These are phyloP conservation scores for Fragilariopsis cylindrus DNA, from an alignment of 108 stramenopile species.

Conservation along the genomic window DNA sequence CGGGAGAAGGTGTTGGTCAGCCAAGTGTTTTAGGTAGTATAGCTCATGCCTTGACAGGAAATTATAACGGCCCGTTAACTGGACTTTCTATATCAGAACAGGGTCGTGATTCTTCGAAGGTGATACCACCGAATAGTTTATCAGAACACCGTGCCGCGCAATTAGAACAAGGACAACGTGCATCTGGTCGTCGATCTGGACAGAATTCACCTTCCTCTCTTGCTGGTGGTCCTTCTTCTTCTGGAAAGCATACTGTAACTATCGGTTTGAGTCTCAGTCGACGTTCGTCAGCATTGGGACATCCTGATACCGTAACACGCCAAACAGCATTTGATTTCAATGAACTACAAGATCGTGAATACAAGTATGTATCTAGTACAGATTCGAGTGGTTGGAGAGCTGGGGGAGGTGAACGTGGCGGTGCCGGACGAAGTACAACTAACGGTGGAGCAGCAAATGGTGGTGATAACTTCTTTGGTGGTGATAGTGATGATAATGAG, in stretches of 20 bases:
- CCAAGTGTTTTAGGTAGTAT: constrained; percentile 46
- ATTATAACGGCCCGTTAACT: constrained; percentile 5
- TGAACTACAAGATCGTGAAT: constrained; percentile 87
- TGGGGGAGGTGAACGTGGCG: constrained; percentile 82
- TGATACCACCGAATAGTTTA: constrained; percentile 44
- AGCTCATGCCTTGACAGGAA: constrained; percentile 46
- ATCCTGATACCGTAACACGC: constrained; percentile 84
- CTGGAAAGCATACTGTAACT: constrained; percentile 50
- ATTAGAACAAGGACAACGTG: constrained; percentile 8
- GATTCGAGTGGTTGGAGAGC: constrained; percentile 82
- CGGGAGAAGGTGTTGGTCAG: constrained; percentile 43
- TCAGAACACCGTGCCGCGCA: constrained; percentile 39
- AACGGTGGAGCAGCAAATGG: neutral
- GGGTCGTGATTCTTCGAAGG: constrained; percentile 14
- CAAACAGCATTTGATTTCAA: constrained; percentile 91
- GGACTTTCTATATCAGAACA: neutral
- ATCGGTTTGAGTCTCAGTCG: constrained; percentile 81
- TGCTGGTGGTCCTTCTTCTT: neutral
- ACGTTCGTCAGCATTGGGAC: constrained; percentile 53
- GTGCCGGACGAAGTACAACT: neutral
- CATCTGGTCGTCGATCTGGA: neutral
- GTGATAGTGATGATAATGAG: neutral
- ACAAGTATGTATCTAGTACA: constrained; percentile 87
- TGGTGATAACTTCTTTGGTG: neutral
- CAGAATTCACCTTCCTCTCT: neutral